Evolutionary conservation across 176 grass and related monocot genomes (phyloP).

Genomic region (Aechmea fasciata): DNA sequence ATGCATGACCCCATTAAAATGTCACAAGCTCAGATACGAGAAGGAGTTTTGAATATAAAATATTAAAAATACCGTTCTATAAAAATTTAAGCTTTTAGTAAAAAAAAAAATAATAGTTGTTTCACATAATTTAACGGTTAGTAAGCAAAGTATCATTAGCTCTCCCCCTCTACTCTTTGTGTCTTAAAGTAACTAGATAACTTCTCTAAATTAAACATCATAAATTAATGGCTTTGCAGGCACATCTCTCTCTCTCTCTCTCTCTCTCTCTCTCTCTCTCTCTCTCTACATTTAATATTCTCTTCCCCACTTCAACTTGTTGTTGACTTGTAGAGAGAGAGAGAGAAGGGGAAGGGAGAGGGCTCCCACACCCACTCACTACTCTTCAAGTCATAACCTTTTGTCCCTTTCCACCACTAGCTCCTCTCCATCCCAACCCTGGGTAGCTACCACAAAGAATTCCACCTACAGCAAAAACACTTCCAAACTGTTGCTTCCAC

Average conservation of each 20-base stretch:
- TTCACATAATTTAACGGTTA: too few species aligned
- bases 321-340: constrained; percentile 4
- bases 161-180: neutral
- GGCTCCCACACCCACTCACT: constrained; percentile 83
- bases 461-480: constrained; percentile 24
- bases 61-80: too few species aligned
- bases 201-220: constrained; percentile 2
- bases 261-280: constrained; percentile 27
- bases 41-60: too few species aligned
- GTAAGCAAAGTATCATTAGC: too few species aligned
- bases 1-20: too few species aligned
- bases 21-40: too few species aligned
- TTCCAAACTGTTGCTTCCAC: constrained; percentile 30
- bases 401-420: constrained; percentile 37
- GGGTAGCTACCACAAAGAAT: neutral
- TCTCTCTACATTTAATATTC: constrained; percentile 21
- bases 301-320: constrained; percentile 15
- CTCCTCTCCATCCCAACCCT: constrained; percentile 10
- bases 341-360: constrained; percentile 19
- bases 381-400: constrained; percentile 72
- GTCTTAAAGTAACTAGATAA: constrained; percentile 13
- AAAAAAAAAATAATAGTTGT: too few species aligned
- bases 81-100: too few species aligned
- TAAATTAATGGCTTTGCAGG: constrained; percentile 20
- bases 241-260: constrained; percentile 26